Percentiles rank a stretch among this genome's conserved stretches.
These are phyloP conservation scores for Phyllosticta citriasiana DNA, from an alignment of 2,329 filamentous ascomycete genomes.

Conservation along the genomic window DNA sequence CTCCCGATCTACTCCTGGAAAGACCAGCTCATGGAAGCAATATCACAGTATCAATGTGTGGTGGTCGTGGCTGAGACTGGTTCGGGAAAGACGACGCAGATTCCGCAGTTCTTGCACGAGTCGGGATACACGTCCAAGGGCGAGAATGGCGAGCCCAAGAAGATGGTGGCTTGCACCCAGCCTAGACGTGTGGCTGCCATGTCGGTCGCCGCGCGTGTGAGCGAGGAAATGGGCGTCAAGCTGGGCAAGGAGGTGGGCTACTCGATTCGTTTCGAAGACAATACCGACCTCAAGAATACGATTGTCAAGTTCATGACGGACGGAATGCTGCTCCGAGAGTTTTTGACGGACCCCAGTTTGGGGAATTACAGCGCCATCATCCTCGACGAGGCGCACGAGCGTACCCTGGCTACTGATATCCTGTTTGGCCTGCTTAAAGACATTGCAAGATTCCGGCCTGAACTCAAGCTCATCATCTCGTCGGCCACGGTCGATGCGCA, in stretches of 20 bases:
- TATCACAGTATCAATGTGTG: conserved; percentile 76
- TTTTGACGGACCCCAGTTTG: conserved; percentile 80
- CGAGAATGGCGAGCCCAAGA: conserved; percentile 49
- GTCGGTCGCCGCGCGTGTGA: conserved; percentile 92
- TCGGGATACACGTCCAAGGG: conserved; percentile 61
- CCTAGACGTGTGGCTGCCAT: conserved; percentile 92
- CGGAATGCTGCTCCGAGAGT: conserved; percentile 83
- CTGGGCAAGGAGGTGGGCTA: conserved; percentile 91
- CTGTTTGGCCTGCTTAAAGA: conserved; percentile 82
- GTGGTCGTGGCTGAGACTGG: conserved; percentile 94
- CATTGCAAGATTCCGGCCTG: conserved; percentile 68
- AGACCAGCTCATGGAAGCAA: conserved; percentile 74
- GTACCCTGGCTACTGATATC: conserved; percentile 85
- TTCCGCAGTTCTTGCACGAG: conserved; percentile 89
- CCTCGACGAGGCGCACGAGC: conserved; percentile 96
- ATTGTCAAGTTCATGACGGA: conserved; percentile 95
- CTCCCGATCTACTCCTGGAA: conserved; percentile 84
- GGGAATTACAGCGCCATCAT: conserved; percentile 78
- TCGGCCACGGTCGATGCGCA: conserved; percentile 91
- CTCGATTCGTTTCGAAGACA: conserved; percentile 88
- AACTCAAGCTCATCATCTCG: conserved; percentile 83
- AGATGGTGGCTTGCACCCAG: conserved; percentile 88
- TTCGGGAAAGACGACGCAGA: conserved; percentile 88
- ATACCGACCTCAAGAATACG: conserved; percentile 85
- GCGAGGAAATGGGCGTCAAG: conserved; percentile 85